Evolutionary conservation across 2,329 filamentous ascomycete genomes (phyloP).

Genomic region (Colletotrichum sp.): DNA sequence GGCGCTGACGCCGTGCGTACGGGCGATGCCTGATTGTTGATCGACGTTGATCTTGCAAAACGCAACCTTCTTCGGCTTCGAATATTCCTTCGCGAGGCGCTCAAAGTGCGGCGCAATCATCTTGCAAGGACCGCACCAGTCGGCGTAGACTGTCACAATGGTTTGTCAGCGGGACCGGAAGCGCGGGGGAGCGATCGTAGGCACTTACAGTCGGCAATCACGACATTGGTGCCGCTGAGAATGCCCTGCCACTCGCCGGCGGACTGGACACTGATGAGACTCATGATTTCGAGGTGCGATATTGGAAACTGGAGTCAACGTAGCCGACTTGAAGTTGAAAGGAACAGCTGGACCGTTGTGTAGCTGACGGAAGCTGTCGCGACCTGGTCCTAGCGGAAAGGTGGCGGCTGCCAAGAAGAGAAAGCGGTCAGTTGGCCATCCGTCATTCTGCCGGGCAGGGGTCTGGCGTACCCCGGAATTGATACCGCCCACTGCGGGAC

Average conservation of each 20-base stretch:
- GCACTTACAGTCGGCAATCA: slow-evolving; percentile 86
- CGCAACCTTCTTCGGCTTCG: slow-evolving; percentile 80
- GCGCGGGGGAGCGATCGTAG: not conserved
- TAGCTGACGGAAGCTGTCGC: not conserved
- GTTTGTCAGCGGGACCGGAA: slow-evolving; percentile 28
- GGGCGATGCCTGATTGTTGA: slow-evolving; percentile 76
- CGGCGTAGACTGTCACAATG: slow-evolving; percentile 76
- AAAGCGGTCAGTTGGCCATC: slow-evolving; percentile 26
- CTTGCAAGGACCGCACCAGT: slow-evolving; percentile 96
- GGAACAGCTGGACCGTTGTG: not conserved
- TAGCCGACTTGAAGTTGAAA: not conserved
- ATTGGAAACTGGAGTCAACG: not conserved
- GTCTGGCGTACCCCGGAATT: slow-evolving; percentile 11
- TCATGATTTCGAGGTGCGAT: slow-evolving; percentile 39
- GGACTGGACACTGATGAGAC: slow-evolving; percentile 65
- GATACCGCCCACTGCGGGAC: slow-evolving; percentile 1
- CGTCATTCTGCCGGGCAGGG: slow-evolving; percentile 26
- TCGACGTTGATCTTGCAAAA: slow-evolving; percentile 96
- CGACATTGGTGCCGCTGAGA: slow-evolving; percentile 75
- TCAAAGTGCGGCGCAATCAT: slow-evolving; percentile 90
- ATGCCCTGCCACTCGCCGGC: slow-evolving; percentile 74
- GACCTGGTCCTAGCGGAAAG: slow-evolving; percentile 14
- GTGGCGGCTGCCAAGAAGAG: not conserved
- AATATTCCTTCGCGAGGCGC: slow-evolving; percentile 78
- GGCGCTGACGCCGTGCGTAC: slow-evolving; percentile 79